Conservation (phyloP, 306 rosid genomes). For the Begonia fuchsioides region DNA sequence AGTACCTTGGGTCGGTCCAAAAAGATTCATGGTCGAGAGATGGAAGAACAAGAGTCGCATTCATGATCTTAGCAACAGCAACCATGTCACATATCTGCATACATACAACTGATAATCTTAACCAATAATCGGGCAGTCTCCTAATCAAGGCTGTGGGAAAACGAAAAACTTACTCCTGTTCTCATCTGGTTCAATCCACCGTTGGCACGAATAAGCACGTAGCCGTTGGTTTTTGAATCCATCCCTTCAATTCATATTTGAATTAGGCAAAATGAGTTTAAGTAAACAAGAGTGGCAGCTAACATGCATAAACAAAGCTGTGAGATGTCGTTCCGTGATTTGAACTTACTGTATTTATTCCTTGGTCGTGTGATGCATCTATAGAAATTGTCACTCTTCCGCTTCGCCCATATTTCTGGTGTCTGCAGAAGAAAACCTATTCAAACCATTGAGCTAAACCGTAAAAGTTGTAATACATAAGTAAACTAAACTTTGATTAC, state of each 20-base stretch:
- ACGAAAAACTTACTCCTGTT: constrained; percentile 55
- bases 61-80: constrained; percentile 91
- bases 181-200: constrained; percentile 99
- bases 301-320: too few species aligned
- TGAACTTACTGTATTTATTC: constrained; percentile 45
- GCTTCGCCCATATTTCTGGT: constrained; percentile 87
- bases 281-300: constrained; percentile 1
- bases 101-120: constrained; percentile 11
- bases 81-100: constrained; percentile 99
- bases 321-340: too few species aligned
- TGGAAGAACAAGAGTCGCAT: constrained; percentile 93
- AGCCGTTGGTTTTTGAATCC: constrained; percentile 54
- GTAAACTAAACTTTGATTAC: background rate
- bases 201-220: constrained; percentile 83
- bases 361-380: constrained; percentile 54
- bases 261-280: background rate
- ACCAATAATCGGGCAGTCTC: constrained; percentile 7
- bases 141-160: too few species aligned
- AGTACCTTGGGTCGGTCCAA: constrained; percentile 97
- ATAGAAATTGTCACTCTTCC: constrained; percentile 40
- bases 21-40: constrained; percentile 83
- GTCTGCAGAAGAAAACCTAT: constrained; percentile 22
- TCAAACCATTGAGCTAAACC: too few species aligned
- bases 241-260: constrained; percentile 18
- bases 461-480: too few species aligned